phyloP scores from a whole-genome alignment of 345 rosid genomes.

The Geranium rotundifolium region DNA sequence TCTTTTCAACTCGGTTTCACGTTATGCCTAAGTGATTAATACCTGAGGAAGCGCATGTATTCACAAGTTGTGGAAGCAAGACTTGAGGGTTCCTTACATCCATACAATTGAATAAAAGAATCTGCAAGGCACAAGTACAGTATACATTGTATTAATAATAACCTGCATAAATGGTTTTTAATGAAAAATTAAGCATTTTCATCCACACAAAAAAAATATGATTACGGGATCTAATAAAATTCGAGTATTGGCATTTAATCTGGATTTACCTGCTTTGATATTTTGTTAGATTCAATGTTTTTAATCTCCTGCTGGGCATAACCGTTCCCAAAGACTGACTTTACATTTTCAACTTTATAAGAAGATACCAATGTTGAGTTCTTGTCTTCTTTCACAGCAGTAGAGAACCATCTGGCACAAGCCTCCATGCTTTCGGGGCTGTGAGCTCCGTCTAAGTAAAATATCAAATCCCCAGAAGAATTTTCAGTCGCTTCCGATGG shows the following conservation, averaged over 20 bases:
- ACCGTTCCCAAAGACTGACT: constrained; percentile 26
- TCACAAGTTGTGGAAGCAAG: constrained; percentile 60
- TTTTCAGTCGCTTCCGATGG: constrained; percentile 21
- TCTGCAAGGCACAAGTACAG: constrained; percentile 25
- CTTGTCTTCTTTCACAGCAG: constrained; percentile 31
- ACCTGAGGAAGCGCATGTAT: constrained; percentile 65
- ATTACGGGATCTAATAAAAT: background rate
- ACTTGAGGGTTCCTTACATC: constrained; percentile 75
- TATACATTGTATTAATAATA: background rate
- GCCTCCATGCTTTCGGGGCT: constrained; percentile 96
- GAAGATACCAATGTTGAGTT: constrained; percentile 14
- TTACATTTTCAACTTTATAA: constrained; percentile 14
- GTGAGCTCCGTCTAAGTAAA: constrained; percentile 96
- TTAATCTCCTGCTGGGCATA: constrained; percentile 15
- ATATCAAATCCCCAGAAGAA: constrained; percentile 48
- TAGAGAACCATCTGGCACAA: constrained; percentile 81
- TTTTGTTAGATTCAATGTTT: constrained; percentile 19
- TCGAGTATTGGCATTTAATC: background rate
- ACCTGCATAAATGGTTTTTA: background rate
- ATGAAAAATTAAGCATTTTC: background rate
- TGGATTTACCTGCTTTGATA: constrained; percentile 49
- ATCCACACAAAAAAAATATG: too few species aligned
- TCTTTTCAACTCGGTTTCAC: too few species aligned
- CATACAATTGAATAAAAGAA: constrained; percentile 88
- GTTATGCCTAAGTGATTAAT: constrained; percentile 1